phyloP scores from a whole-genome alignment of 768 basidiomycete species.

The Mycena galericulata region DNA sequence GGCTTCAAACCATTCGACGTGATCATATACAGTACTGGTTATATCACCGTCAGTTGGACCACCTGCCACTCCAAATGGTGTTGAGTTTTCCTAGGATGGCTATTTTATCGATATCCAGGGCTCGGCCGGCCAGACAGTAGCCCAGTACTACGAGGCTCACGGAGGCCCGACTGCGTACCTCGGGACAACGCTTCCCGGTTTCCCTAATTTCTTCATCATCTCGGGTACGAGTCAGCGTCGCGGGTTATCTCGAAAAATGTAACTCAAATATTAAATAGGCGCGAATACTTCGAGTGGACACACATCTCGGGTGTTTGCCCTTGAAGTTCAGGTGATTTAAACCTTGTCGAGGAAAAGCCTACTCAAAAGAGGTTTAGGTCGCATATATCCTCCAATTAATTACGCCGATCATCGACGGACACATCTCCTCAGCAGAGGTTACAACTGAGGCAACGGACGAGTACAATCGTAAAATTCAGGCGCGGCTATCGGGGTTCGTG shows the following conservation, averaged over 20 bases:
- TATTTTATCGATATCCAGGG: conserved; percentile 51
- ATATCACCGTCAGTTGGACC: not conserved
- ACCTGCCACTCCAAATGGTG: not conserved
- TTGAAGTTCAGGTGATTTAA: conserved; percentile 61
- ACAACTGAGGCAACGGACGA: conserved; percentile 56
- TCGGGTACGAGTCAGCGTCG: conserved; percentile 59
- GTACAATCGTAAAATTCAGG: conserved; percentile 67
- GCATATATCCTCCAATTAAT: conserved; percentile 61
- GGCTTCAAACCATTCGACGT: conserved; percentile 47
- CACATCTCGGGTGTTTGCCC: conserved; percentile 66
- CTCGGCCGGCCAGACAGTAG: conserved; percentile 43
- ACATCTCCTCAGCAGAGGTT: conserved; percentile 63
- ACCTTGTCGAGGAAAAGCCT: too few species aligned
- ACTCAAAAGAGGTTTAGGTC: conserved; percentile 51
- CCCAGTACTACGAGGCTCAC: conserved; percentile 60
- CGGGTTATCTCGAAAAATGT: not conserved
- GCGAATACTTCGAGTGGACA: conserved; percentile 72
- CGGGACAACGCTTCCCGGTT: conserved; percentile 65
- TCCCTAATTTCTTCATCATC: conserved; percentile 65
- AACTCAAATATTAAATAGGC: conserved; percentile 46
- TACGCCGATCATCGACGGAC: conserved; percentile 61
- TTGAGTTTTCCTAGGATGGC: conserved; percentile 40
- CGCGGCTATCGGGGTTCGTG: conserved; percentile 59
- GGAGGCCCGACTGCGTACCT: conserved; percentile 66
- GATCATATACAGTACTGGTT: conserved; percentile 10